Evolutionary conservation across 75 land plant genomes (phyloP), one percentile per base, ranked within the genome.

Genomic region (Gnetum montanum): DNA sequence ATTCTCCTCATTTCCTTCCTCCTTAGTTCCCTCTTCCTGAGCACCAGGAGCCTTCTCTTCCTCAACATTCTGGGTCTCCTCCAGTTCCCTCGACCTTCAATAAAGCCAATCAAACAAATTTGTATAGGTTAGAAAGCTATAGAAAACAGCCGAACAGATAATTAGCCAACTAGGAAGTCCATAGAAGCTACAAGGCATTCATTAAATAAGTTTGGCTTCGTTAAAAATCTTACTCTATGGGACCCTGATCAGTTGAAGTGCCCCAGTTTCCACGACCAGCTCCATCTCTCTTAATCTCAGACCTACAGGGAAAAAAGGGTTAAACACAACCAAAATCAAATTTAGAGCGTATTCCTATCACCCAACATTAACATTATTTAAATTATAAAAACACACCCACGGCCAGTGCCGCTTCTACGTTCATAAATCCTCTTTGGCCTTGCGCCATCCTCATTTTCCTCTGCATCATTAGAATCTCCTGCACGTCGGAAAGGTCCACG

Each of bases 191-290:
- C 10, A 49, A 49, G 19, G 20, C 10, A 16, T n/a, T 49, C 18
- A 20, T 16, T 15, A 49, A 8, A 49, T 8, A 49, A 8, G n/a
- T n/a, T 16, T 44, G 38, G 10, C 8, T 35, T 25, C 54, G 31
- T 13, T 15, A 24, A 15, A n/a, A 33, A 23, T 53, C 80, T 77
- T 23, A 77, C 80, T 61, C 66, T 27, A 71, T 54, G 47, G 27
- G 52, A 13, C 13, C 43, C 16, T 77, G 83, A 66, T 94, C 98
- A 46, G 73, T 52, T 2, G 77, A 66, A 22, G 75, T 63, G 31
- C 98, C 98, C 98, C 98, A 94, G 48, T 90, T 94, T 2, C 85
- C 92, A 38, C 91, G 88, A 35, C 98, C 98, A 60, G 88, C 35
- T 1, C 98, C 98, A 0, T 90, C 96, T 34, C 96, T 81, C 59